A percentile compares a stretch with the other conserved stretches of the same genome.
phyloP scores from a whole-genome alignment of 2,329 filamentous ascomycete species.

The Clarireedia hainanense region DNA sequence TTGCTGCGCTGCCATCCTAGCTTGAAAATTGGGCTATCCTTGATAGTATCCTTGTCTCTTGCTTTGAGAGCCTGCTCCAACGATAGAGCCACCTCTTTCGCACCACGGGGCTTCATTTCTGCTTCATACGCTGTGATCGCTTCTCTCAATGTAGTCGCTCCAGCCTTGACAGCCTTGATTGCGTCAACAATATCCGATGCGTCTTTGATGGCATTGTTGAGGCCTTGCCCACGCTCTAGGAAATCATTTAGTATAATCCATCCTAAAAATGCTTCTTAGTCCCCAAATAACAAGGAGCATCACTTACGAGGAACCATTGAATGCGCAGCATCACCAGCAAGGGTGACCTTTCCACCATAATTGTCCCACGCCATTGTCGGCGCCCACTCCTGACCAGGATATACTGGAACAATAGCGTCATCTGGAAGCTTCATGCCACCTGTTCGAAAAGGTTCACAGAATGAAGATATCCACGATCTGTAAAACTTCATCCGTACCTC shows the following conservation, averaged over 20 bases:
- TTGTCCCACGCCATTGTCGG: neutral
- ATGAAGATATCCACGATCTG: neutral
- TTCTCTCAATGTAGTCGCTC: constrained; percentile 14
- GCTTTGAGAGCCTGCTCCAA: constrained; percentile 32
- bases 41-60: neutral
- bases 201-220: constrained; percentile 2
- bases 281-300: neutral
- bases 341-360: neutral
- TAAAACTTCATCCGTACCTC: neutral
- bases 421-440: neutral
- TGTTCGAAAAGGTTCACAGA: neutral
- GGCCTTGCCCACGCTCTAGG: constrained; percentile 2
- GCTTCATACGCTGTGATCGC: constrained; percentile 34
- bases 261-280: neutral
- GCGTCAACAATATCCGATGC: constrained; percentile 1
- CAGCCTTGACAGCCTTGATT: constrained; percentile 18
- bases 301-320: neutral
- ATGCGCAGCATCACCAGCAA: constrained; percentile 1
- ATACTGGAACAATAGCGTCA: neutral
- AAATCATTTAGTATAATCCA: neutral
- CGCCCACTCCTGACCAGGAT: neutral
- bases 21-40: neutral
- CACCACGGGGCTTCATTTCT: constrained; percentile 37
- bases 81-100: constrained; percentile 36
- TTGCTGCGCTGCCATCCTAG: neutral